Evolutionary conservation across 345 rosid species (phyloP), one percentile per base, ranked within the genome.

Genomic region (Raphanus raphanistrum): DNA sequence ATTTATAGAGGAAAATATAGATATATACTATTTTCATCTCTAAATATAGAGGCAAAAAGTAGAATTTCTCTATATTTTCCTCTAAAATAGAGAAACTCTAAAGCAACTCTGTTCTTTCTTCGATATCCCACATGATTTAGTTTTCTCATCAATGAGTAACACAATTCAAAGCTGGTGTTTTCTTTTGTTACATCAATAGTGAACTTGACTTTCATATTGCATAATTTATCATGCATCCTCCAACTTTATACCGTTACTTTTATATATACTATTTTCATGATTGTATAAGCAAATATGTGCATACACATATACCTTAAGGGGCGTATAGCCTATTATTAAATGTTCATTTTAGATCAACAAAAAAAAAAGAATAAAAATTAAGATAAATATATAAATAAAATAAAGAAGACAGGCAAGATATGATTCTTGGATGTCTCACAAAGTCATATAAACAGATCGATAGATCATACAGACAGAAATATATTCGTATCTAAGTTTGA

Each of bases 351-450:
- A 70, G 54, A 70, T 70, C 50, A 29, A 52, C 25, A 52, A 52
- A n/a, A 70, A 50, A 35, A 70, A 10, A 48, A 65, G 45, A 48
- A 78, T 66, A 60, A 72, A 73, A 48, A 79, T 5, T 45, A 60
- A 61, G 50, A 58, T 15, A 27, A 25, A 32, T 25, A 16, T 15
- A 5, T 48, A 73, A 50, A 50, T 16, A 12, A 13, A 62, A 11
- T 38, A 68, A 73, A 79, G 36, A 74, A 70, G 13, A 17, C 13
- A 63, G 74, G 67, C 36, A 64, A 80, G 79, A 80, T 80, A 63
- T 80, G 82, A 71, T 75, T 70, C 76, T 25, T 70, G 66, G 55
- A 75, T 80, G 76, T 80, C 76, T 75, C 76, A 80, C 48, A 74
- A 74, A 74, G 63, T 80, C 79, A 64, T 70, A 78, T 68, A 64